Base-by-base conservation (phyloP, 2,329 filamentous ascomycete genomes). In the Trichocomaceae sp. region DNA sequence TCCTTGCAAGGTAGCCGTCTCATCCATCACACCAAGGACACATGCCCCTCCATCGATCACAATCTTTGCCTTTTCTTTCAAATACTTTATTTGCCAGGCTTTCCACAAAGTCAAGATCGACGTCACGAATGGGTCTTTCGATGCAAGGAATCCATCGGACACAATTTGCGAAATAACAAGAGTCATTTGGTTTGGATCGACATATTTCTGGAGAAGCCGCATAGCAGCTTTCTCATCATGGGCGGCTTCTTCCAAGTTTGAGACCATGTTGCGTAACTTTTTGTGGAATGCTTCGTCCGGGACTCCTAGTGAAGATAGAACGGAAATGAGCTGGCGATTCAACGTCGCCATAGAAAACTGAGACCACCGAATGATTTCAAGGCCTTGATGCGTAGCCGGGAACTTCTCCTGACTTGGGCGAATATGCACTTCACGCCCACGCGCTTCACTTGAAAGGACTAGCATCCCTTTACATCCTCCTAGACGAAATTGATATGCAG, bases 41-140 rank as follows among this genome's bases (percentile, higher is more conserved):
- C 95, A 95, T 0, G 90, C 91, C 1, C 92, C 90, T 56, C 92
- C 73, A 6, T 90, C 84, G 9, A 99, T 80, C 1, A 84, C 79
- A 44, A 99, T 89, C 26, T 87, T 86, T 0, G 92, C 90, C 63
- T 96, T 97, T 62, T 97, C 90, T 62, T 96, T 96, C 17, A 99
- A 79, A 12, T 87, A 81, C 65, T 95, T 96, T 61, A 96, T 82
- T 0, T 86, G 89, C 88, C 89, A 97, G 1, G 89, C 83, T 59
- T 87, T 81, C 92, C 93, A 99, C 0, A 97, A 77, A 35, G 84
- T 81, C 10, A 99, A 74, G 8, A 96, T 70, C 0, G 90, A 90
- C 57, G 83, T 79, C 20, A 90, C 78, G 68, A 97, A 97, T 0
- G 92, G 92, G 56, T 99, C 93, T 13, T 76, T 71, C 0, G 73